Evolutionary conservation across 257 asterid genomes (phyloP).

Genomic region (Cordia subcordata): DNA sequence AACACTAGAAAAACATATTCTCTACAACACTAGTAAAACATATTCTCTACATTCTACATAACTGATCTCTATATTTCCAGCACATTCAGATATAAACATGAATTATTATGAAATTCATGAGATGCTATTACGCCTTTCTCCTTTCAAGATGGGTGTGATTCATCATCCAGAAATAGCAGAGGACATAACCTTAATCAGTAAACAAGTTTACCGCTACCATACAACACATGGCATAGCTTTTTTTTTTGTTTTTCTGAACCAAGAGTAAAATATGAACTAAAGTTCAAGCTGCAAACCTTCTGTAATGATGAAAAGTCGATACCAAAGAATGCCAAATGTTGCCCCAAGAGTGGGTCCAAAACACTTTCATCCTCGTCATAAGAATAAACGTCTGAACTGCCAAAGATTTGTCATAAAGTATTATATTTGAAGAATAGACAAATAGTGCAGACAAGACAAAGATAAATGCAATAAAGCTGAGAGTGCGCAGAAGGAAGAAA

Average conservation of each 20-base stretch:
- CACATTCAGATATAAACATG: too few species aligned
- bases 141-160: too few species aligned
- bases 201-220: background rate
- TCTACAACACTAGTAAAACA: too few species aligned
- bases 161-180: too few species aligned
- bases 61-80: too few species aligned
- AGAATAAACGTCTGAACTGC: conserved; percentile 99
- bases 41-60: too few species aligned
- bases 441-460: background rate
- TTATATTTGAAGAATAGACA: conserved; percentile 32
- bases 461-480: background rate
- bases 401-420: conserved; percentile 64
- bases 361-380: conserved; percentile 94
- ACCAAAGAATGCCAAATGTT: conserved; percentile 92
- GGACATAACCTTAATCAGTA: too few species aligned
- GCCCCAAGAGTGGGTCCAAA: conserved; percentile 88
- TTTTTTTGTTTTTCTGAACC: background rate
- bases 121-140: too few species aligned
- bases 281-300: conserved; percentile 59
- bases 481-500: too few species aligned
- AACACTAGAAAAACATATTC: too few species aligned
- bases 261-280: conserved; percentile 8
- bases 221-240: background rate
- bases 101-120: too few species aligned
- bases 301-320: conserved; percentile 93